Evolutionary conservation across 305 asterid species (phyloP), one percentile per base, ranked within the genome.

Genomic region (Fraxinus xanthoxyloides): DNA sequence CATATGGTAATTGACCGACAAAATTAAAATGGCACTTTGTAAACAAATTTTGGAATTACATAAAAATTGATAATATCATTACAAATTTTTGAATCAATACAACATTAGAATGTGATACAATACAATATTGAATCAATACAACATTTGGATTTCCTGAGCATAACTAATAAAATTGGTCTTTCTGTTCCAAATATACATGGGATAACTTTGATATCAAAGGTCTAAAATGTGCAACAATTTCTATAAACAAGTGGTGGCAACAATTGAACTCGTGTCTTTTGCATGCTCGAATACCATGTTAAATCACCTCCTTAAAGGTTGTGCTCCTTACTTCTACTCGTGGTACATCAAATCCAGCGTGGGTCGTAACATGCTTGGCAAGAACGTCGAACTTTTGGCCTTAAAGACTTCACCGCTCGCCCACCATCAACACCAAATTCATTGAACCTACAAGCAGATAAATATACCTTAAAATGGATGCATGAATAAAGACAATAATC

Each of bases 361-460:
- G 95, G 67, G 92, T 31, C 23, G 90, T 65, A 59, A 93, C 83
- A 82, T 91, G 95, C 85, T 88, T 87, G 43, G 90, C 85, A 85
- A 95, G 91, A 72, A 84, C 83, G 74, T 83, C 84, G 85, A 91
- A 90, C 85, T 95, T 95, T 2, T 38, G 95, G 93, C 78, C 76
- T 82, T 83, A 93, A 78, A 32, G 87, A 79, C 84, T 87, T 86
- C 6, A 91, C 97, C 17, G 97, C 94, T 76, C 90, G 93, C 69
- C 98, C 98, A 48, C 98, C 98, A 87, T 95, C 94, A 67, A 76
- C 87, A 19, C 97, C 97, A 46, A 92, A 93, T 83, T 91, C 97
- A 81, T 46, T 90, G 84, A 91, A 91, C 92, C 98, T 93, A 74
- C 70, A 80, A 77, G 36, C 34, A 72, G 31, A 77, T 79, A 83